These are phyloP conservation scores for Candolleomyces eurysporus DNA, from an alignment of 768 basidiomycete species.

Conservation along the genomic window DNA sequence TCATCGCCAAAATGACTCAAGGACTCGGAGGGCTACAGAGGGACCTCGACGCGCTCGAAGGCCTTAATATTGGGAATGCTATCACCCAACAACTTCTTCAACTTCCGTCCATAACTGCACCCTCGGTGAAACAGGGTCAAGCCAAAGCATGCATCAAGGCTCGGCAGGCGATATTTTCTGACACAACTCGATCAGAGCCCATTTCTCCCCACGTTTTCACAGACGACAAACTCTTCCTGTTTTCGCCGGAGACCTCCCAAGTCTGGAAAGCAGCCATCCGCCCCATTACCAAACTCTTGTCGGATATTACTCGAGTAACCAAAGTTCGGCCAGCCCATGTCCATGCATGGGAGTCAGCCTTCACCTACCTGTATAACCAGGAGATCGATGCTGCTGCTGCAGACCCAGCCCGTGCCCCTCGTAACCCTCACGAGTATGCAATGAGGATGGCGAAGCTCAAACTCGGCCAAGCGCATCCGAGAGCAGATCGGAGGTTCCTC, in stretches of 20 bases:
- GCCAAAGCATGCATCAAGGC: neutral
- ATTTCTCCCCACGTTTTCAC: constrained; percentile 7
- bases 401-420: constrained; percentile 34
- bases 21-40: constrained; percentile 27
- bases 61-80: neutral
- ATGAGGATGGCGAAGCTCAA: constrained; percentile 49
- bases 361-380: constrained; percentile 47
- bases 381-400: constrained; percentile 37
- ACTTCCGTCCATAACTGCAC: neutral
- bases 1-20: constrained; percentile 49
- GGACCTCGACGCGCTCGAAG: constrained; percentile 15
- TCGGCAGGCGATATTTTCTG: neutral
- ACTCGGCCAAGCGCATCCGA: constrained; percentile 57
- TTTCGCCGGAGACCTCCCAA: constrained; percentile 28
- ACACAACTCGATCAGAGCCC: neutral
- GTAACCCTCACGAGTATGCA: constrained; percentile 45
- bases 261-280: constrained; percentile 40
- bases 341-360: constrained; percentile 60
- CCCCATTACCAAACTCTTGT: constrained; percentile 38
- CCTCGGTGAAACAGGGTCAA: neutral
- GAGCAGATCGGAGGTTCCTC: constrained; percentile 55
- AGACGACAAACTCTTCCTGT: constrained; percentile 16
- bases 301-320: constrained; percentile 36
- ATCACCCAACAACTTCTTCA: neutral
- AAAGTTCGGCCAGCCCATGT: constrained; percentile 52